phyloP scores from a whole-genome alignment of 2,329 filamentous ascomycete species.

The Ophiostoma australiae region DNA sequence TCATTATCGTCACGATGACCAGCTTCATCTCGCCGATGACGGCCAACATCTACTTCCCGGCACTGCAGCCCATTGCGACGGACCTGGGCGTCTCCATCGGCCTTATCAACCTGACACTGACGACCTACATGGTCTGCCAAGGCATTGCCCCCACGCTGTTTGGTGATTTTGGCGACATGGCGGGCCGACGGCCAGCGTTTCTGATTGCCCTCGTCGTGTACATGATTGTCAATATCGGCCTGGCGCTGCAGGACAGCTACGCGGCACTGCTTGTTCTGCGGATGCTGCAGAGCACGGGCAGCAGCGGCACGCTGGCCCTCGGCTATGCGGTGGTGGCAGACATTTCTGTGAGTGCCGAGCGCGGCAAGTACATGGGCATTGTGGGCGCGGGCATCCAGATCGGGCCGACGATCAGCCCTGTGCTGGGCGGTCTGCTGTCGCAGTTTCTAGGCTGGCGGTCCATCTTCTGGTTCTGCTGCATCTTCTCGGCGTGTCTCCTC shows the following conservation, averaged over 20 bases:
- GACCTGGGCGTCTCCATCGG: slow-evolving; percentile 38
- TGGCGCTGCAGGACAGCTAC: slow-evolving; percentile 55
- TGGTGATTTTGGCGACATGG: slow-evolving; percentile 57
- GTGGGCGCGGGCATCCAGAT: slow-evolving; percentile 56
- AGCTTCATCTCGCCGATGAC: slow-evolving; percentile 47
- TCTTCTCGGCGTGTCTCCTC: slow-evolving; percentile 48
- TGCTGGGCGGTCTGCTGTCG: slow-evolving; percentile 59
- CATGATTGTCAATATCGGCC: slow-evolving; percentile 53
- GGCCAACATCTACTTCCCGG: slow-evolving; percentile 52
- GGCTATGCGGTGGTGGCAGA: slow-evolving; percentile 69
- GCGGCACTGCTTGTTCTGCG: slow-evolving; percentile 56
- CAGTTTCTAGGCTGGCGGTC: slow-evolving; percentile 62
- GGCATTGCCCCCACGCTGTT: slow-evolving; percentile 57
- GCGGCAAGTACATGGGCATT: slow-evolving; percentile 68
- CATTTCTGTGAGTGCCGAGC: slow-evolving; percentile 61
- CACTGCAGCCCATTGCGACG: slow-evolving; percentile 38
- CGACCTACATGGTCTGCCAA: slow-evolving; percentile 61
- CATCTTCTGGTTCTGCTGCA: slow-evolving; percentile 65
- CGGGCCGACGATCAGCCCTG: slow-evolving; percentile 51
- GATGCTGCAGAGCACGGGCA: slow-evolving; percentile 59
- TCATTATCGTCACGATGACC: slow-evolving; percentile 48
- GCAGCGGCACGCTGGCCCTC: slow-evolving; percentile 65
- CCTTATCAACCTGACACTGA: slow-evolving; percentile 48
- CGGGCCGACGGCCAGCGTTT: slow-evolving; percentile 58
- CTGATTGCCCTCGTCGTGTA: slow-evolving; percentile 55